Percentiles rank a stretch among this genome's conserved stretches.
These are phyloP conservation scores for Aegilops umbellulata DNA, from an alignment of 176 grass and related monocot species.

Conservation along the genomic window DNA sequence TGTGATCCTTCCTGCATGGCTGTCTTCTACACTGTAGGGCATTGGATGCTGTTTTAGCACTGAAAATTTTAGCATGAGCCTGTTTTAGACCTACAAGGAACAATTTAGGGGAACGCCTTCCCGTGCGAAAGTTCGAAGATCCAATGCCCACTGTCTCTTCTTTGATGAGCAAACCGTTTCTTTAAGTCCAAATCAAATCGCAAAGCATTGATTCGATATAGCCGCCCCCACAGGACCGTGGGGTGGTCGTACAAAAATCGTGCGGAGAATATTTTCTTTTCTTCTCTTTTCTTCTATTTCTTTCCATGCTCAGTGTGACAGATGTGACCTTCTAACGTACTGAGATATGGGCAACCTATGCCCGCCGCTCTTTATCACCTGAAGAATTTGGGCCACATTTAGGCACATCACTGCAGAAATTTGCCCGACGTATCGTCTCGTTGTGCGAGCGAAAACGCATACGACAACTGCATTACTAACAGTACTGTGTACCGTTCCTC, in stretches of 20 bases:
- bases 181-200: slow-evolving; percentile 52
- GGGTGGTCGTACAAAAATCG: background rate
- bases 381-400: background rate
- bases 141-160: slow-evolving; percentile 54
- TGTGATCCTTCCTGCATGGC: slow-evolving; percentile 17
- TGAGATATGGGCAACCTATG: background rate
- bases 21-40: slow-evolving; percentile 36
- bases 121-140: slow-evolving; percentile 28
- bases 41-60: slow-evolving; percentile 40
- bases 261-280: background rate
- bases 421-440: background rate
- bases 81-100: background rate
- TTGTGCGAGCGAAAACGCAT: background rate
- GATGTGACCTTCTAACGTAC: slow-evolving; percentile 2
- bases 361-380: background rate
- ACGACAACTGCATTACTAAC: background rate
- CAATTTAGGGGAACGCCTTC: background rate
- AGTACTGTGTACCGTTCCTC: background rate
- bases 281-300: background rate
- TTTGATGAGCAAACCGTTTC: slow-evolving; percentile 30
- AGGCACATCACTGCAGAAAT: background rate
- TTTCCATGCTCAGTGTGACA: slow-evolving; percentile 27
- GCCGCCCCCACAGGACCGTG: slow-evolving; percentile 24
- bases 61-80: background rate
- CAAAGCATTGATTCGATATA: slow-evolving; percentile 41